Percentiles rank a stretch among this genome's conserved stretches.
Conservation (phyloP, 352 stramenopile species). For the Phytophthora crassamura region DNA sequence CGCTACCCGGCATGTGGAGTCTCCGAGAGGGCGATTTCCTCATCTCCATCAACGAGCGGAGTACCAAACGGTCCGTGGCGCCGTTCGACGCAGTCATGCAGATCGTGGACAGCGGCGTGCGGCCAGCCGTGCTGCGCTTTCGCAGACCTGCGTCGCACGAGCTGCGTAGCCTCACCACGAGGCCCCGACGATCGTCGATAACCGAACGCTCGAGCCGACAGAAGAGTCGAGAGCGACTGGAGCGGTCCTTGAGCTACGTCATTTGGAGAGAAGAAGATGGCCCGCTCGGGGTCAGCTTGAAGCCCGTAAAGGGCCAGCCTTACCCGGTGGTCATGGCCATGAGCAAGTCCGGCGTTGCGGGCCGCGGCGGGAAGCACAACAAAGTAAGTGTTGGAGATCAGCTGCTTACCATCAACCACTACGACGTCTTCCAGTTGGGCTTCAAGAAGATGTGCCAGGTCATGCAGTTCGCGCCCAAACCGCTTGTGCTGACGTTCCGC, state of each 20-base stretch:
- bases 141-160: slow-evolving; percentile 57
- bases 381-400: slow-evolving; percentile 53
- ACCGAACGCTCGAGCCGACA: slow-evolving; percentile 31
- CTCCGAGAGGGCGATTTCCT: slow-evolving; percentile 66
- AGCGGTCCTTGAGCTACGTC: slow-evolving; percentile 67
- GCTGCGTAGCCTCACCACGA: slow-evolving; percentile 40
- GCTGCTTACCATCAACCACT: slow-evolving; percentile 77
- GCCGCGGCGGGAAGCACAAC: slow-evolving; percentile 37
- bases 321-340: slow-evolving; percentile 63
- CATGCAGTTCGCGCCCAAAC: slow-evolving; percentile 69
- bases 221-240: slow-evolving; percentile 55
- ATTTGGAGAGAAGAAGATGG: slow-evolving; percentile 76
- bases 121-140: slow-evolving; percentile 68
- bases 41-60: slow-evolving; percentile 65
- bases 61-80: slow-evolving; percentile 43
- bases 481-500: slow-evolving; percentile 77
- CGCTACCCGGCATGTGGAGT: slow-evolving; percentile 74
- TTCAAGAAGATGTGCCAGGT: slow-evolving; percentile 64
- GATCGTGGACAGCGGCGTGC: slow-evolving; percentile 67
- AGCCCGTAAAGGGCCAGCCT: slow-evolving; percentile 53
- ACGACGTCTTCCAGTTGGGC: slow-evolving; percentile 63
- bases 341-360: slow-evolving; percentile 43
- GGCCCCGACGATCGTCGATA: slow-evolving; percentile 16
- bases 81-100: slow-evolving; percentile 57
- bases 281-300: slow-evolving; percentile 61